A percentile compares a stretch with the other conserved stretches of the same genome.
These are phyloP conservation scores for Glycine soja DNA, from an alignment of 306 rosid species.

Conservation along the genomic window DNA sequence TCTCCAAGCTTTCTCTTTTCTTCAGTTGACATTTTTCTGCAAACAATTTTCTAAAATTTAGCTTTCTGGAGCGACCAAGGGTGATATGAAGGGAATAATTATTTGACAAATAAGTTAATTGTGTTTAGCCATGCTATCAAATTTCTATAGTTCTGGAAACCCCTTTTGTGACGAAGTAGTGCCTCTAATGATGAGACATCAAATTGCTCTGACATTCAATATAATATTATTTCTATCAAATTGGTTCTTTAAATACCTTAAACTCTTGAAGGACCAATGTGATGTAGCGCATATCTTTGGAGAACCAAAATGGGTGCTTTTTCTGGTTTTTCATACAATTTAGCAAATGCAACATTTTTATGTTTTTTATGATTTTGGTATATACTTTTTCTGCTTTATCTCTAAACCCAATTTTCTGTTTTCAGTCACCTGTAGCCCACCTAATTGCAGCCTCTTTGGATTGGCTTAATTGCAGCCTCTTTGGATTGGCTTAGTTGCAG, in stretches of 20 bases:
- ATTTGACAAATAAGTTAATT: constrained; percentile 11
- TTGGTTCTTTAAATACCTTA: not conserved
- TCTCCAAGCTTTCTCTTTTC: constrained; percentile 88
- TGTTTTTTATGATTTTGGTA: not conserved
- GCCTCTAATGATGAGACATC: not conserved
- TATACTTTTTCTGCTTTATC: not conserved
- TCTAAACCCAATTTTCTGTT: not conserved
- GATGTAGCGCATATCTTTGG: not conserved
- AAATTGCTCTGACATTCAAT: not conserved
- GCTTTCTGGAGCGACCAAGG: no score
- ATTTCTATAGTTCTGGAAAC: not conserved
- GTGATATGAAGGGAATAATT: not conserved
- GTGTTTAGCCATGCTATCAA: not conserved
- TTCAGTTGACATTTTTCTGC: constrained; percentile 75
- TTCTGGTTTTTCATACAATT: not conserved
- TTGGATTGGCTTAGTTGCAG: no score
- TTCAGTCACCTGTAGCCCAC: not conserved
- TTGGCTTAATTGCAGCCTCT: no score
- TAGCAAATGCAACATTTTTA: not conserved
- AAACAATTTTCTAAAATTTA: constrained; percentile 39
- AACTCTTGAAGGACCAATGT: not conserved
- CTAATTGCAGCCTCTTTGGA: no score
- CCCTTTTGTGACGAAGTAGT: not conserved
- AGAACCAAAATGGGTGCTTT: not conserved
- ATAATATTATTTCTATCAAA: not conserved